These are phyloP conservation scores for Chlorella sp. DNA, from an alignment of 139 green algal species.

Conservation along the genomic window DNA sequence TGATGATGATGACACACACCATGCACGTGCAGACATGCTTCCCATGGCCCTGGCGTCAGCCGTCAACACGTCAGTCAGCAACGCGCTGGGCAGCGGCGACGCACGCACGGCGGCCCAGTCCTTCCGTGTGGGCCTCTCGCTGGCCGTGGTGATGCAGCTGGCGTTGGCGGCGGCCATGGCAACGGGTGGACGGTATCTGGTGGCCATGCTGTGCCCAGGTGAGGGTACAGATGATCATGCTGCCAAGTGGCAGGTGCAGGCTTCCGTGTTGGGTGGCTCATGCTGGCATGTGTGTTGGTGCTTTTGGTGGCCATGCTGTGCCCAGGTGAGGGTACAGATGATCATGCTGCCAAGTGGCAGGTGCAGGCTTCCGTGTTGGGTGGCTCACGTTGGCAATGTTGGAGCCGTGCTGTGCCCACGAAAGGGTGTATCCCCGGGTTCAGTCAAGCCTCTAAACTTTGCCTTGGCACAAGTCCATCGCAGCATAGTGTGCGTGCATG, in stretches of 20 bases:
- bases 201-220: conserved; percentile 12
- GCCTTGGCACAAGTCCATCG: too few relatives aligned
- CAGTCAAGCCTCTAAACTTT: too few relatives aligned
- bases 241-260: conserved; percentile 9
- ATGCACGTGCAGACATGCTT: conserved; percentile 31
- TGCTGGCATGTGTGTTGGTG: not conserved
- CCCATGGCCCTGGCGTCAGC: conserved; percentile 31
- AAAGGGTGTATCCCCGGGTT: too few relatives aligned
- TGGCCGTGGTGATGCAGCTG: conserved; percentile 18
- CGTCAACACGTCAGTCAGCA: conserved; percentile 37
- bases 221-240: conserved; percentile 18
- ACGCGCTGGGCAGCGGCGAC: conserved; percentile 33
- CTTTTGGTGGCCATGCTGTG: not conserved
- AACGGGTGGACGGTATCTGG: conserved; percentile 13
- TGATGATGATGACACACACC: not conserved
- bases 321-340: not conserved
- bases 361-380: conserved; percentile 9
- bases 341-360: conserved; percentile 17
- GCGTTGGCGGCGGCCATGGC: conserved; percentile 13
- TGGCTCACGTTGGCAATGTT: too few relatives aligned
- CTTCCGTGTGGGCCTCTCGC: not conserved
- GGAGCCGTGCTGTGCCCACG: too few relatives aligned
- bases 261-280: too few relatives aligned
- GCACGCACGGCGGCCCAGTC: not conserved
- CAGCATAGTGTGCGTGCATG: too few relatives aligned